Base-by-base conservation (phyloP, 768 basidiomycete genomes). In the Filobasidium wieringae region DNA sequence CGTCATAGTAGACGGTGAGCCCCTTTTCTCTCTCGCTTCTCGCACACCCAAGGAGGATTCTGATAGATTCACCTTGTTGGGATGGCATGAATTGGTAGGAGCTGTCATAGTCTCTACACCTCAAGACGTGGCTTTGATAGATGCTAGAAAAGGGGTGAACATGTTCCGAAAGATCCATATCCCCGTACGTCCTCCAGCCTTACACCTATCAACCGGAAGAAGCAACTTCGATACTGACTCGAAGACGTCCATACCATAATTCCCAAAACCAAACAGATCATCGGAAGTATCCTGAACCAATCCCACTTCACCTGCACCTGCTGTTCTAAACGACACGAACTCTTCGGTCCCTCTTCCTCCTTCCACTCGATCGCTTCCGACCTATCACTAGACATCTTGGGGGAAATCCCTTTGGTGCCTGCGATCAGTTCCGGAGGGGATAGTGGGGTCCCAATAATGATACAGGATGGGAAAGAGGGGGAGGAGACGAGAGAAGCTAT, bases 41-140 rank as follows among this genome's bases (percentile, higher is more conserved):
- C 34, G 26, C 14, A 19, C 7, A 32, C 31, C 30, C 14, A 22
- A 33, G 8, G 17, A 9, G 5, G 53, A 22, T 49, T 33, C 36
- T 53, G n/a, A 31, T 15, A 41, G 26, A 45, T 29, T n/a, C 30
- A n/a, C n/a, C n/a, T n/a, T n/a, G n/a, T n/a, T n/a, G n/a, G n/a
- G n/a, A n/a, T n/a, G n/a, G n/a, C n/a, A n/a, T 27, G 8, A 9
- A 17, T 27, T 5, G 8, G 8, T 65, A 96, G 92, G 90, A 11
- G 83, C 88, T 0, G 84, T 99, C 1, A 88, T 99, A 57, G 84
- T 96, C 1, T 93, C 91, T 0, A 96, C 93, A 7, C 92, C 93
- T 0, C 93, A 99, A 72, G 87, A 93, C 64, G 86, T 97, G 32
- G 87, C 92, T 2, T 78, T 96, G 4, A 79, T 87, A 4, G 93